Percentiles rank a stretch among this genome's conserved stretches.
phyloP scores from a whole-genome alignment of 495 filamentous ascomycete genomes.

The Xylaria flabelliformis region DNA sequence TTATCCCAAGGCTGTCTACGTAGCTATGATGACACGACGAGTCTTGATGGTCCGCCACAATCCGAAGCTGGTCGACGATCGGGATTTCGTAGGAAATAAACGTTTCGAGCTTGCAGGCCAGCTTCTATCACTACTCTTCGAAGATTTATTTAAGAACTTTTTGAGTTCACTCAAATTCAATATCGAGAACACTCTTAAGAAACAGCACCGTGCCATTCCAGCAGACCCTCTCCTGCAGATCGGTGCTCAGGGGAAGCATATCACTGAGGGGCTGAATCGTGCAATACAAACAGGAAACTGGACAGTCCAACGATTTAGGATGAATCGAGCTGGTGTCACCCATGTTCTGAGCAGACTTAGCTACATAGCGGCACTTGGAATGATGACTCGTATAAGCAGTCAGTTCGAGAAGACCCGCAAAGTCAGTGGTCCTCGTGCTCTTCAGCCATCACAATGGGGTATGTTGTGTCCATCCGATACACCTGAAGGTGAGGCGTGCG shows the following conservation, averaged over 20 bases:
- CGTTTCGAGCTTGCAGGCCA: conserved; percentile 92
- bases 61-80: conserved; percentile 85
- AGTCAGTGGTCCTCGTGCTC: conserved; percentile 89
- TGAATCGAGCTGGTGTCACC: conserved; percentile 96
- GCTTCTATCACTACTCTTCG: conserved; percentile 92
- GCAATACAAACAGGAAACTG: conserved; percentile 97
- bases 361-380: conserved; percentile 97
- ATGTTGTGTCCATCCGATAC: conserved; percentile 98
- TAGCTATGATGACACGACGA: conserved; percentile 94
- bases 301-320: conserved; percentile 95
- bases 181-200: conserved; percentile 92
- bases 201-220: conserved; percentile 80
- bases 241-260: conserved; percentile 75
- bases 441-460: conserved; percentile 96
- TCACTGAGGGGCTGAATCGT: conserved; percentile 88
- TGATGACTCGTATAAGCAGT: conserved; percentile 99
- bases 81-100: conserved; percentile 98
- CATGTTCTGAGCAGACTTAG: conserved; percentile 94
- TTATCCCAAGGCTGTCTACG: conserved; percentile 91
- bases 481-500: conserved; percentile 97
- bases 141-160: conserved; percentile 96
- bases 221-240: conserved; percentile 86
- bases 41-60: conserved; percentile 93
- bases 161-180: conserved; percentile 84
- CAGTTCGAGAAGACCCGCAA: conserved; percentile 99